These are phyloP conservation scores for Lachnellula hyalina DNA, from an alignment of 2,329 filamentous ascomycete genomes.

Conservation along the genomic window DNA sequence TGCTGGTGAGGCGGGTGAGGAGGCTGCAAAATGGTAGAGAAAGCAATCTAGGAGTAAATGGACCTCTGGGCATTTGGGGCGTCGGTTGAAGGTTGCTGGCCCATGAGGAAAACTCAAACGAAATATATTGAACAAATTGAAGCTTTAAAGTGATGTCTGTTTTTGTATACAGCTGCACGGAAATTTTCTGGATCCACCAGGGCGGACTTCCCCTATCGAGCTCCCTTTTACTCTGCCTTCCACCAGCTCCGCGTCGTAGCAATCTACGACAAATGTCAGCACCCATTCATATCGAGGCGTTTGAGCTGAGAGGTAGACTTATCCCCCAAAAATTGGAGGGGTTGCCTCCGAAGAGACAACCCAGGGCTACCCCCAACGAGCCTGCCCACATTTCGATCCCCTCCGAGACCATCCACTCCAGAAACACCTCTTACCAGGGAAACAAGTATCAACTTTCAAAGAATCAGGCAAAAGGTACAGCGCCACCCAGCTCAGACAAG, in stretches of 20 bases:
- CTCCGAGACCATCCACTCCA: slow-evolving; percentile 12
- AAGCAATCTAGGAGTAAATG: background rate
- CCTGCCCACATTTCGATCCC: slow-evolving; percentile 20
- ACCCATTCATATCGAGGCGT: background rate
- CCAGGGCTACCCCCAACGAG: slow-evolving; percentile 29
- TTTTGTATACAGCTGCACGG: too few species aligned
- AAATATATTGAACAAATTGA: background rate
- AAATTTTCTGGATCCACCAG: too few species aligned
- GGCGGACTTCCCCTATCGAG: too few species aligned
- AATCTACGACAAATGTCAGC: slow-evolving; percentile 21
- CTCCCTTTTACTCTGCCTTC: too few species aligned
- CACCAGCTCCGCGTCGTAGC: background rate
- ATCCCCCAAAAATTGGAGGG: slow-evolving; percentile 30
- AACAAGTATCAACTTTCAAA: slow-evolving; percentile 5
- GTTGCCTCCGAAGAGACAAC: slow-evolving; percentile 27
- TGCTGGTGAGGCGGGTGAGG: slow-evolving; percentile 39
- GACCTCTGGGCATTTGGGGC: slow-evolving; percentile 1
- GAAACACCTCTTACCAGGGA: slow-evolving; percentile 15
- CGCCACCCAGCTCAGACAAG: slow-evolving; percentile 57
- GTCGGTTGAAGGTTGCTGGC: background rate
- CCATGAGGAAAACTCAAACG: background rate
- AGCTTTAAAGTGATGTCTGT: too few species aligned
- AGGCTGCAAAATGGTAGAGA: background rate
- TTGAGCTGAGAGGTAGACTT: slow-evolving; percentile 22
- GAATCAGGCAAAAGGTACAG: slow-evolving; percentile 14